phyloP scores from a whole-genome alignment of 805 yeast species.

The Saccharomycopsis sp. region DNA sequence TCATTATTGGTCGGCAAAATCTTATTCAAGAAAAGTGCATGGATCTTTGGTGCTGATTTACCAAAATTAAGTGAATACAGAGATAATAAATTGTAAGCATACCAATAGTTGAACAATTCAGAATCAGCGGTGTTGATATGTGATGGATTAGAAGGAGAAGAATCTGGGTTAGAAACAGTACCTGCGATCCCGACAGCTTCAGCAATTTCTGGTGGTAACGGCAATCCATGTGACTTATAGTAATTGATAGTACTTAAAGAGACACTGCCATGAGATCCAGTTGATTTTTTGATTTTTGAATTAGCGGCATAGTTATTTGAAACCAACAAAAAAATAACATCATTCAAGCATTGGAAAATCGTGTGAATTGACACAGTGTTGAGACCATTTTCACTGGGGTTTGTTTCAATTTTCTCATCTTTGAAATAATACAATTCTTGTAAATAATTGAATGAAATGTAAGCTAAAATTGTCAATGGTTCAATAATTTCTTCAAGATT shows the following conservation, averaged over 20 bases:
- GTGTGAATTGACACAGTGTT: constrained; percentile 37
- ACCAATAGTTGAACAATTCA: constrained; percentile 34
- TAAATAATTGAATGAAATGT: constrained; percentile 36
- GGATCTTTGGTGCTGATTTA: constrained; percentile 36
- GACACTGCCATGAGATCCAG: constrained; percentile 45
- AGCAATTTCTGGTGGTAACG: constrained; percentile 35
- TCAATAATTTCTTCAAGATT: constrained; percentile 35
- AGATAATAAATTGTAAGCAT: constrained; percentile 41
- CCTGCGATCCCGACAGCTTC: too few relatives aligned
- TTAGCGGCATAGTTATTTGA: constrained; percentile 26
- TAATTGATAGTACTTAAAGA: constrained; percentile 44
- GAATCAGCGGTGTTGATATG: constrained; percentile 19
- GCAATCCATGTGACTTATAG: constrained; percentile 42
- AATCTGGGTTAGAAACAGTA: too few relatives aligned
- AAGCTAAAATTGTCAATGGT: constrained; percentile 39
- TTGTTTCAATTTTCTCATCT: not conserved
- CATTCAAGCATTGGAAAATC: constrained; percentile 43
- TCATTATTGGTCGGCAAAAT: constrained; percentile 26
- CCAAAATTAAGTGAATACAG: constrained; percentile 34
- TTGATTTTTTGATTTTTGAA: constrained; percentile 6
- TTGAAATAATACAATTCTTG: constrained; percentile 22
- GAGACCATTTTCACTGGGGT: not conserved
- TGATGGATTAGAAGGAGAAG: constrained; percentile 18
- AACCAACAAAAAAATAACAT: constrained; percentile 37
- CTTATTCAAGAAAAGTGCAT: constrained; percentile 27